Percentiles rank a stretch among this genome's conserved stretches.
These are phyloP conservation scores for Furcasterigmium furcatum DNA, from an alignment of 2,329 filamentous ascomycete species.

Conservation along the genomic window DNA sequence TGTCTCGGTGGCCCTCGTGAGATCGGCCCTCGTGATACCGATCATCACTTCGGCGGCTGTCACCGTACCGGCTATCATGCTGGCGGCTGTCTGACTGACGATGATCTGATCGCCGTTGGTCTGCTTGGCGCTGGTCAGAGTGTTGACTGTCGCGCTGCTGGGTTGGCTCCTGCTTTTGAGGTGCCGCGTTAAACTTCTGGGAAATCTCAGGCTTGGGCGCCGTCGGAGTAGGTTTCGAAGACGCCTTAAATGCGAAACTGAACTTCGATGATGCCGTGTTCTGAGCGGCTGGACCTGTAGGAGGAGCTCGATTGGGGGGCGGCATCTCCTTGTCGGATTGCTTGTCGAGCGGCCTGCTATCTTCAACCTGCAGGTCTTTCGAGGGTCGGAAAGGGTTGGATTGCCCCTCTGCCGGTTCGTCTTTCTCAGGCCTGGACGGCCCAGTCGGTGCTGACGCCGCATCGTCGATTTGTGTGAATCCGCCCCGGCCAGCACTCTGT, in stretches of 20 bases:
- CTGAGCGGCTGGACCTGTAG: conserved; percentile 50
- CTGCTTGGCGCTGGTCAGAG: background rate
- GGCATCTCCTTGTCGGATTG: conserved; percentile 48
- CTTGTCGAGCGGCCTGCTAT: conserved; percentile 39
- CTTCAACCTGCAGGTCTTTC: conserved; percentile 64
- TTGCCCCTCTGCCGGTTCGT: conserved; percentile 41
- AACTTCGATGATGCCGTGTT: conserved; percentile 64
- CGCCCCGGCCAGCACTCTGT: conserved; percentile 38
- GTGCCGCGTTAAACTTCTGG: conserved; percentile 64
- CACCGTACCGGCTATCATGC: conserved; percentile 9
- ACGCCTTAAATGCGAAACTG: conserved; percentile 87
- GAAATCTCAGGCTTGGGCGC: conserved; percentile 64
- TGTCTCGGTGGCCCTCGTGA: conserved; percentile 28
- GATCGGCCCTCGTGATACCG: conserved; percentile 6
- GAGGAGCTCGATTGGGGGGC: conserved; percentile 50
- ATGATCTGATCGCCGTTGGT: background rate
- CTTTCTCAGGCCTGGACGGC: conserved; percentile 16
- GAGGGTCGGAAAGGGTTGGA: conserved; percentile 61
- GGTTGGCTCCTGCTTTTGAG: conserved; percentile 39
- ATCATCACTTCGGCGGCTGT: conserved; percentile 20
- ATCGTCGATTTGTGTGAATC: conserved; percentile 22
- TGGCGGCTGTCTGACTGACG: conserved; percentile 23
- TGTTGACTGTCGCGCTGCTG: conserved; percentile 26
- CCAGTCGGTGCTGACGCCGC: conserved; percentile 13
- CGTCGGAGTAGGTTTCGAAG: conserved; percentile 54